Evolutionary conservation across 2,329 filamentous ascomycete genomes (phyloP).

Genomic region (Nakataea oryzae): DNA sequence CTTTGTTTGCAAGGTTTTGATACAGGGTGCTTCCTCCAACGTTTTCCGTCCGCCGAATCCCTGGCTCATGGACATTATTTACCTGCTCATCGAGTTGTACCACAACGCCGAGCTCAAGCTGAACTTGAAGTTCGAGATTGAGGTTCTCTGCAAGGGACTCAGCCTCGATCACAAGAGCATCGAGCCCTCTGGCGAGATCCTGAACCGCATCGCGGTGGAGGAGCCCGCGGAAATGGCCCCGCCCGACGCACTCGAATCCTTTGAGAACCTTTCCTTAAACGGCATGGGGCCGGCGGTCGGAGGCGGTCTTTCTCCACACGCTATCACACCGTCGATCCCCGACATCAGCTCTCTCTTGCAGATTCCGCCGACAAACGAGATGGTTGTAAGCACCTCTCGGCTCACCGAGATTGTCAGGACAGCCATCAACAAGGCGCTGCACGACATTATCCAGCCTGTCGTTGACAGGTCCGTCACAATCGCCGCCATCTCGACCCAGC

Average conservation of each 20-base stretch:
- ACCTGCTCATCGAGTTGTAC: conserved; percentile 85
- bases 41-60: conserved; percentile 93
- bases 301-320: conserved; percentile 65
- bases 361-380: conserved; percentile 71
- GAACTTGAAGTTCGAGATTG: conserved; percentile 97
- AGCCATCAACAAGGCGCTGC: conserved; percentile 80
- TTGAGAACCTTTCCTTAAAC: conserved; percentile 73
- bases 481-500: conserved; percentile 89
- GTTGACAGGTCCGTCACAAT: conserved; percentile 97
- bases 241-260: conserved; percentile 61
- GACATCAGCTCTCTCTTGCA: conserved; percentile 71
- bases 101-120: conserved; percentile 88
- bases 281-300: conserved; percentile 58
- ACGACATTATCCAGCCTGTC: conserved; percentile 94
- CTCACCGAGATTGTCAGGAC: conserved; percentile 69
- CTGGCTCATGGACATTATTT: conserved; percentile 94
- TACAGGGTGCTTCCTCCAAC: conserved; percentile 72
- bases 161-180: conserved; percentile 88
- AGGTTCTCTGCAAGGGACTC: conserved; percentile 89
- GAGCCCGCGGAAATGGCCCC: conserved; percentile 49
- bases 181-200: conserved; percentile 76
- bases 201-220: conserved; percentile 59
- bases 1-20: conserved; percentile 92
- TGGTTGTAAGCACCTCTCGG: conserved; percentile 61
- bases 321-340: conserved; percentile 70